Conservation (phyloP, 371 early-diverging fungal genomes). For the Rhizopus arrhizus region DNA sequence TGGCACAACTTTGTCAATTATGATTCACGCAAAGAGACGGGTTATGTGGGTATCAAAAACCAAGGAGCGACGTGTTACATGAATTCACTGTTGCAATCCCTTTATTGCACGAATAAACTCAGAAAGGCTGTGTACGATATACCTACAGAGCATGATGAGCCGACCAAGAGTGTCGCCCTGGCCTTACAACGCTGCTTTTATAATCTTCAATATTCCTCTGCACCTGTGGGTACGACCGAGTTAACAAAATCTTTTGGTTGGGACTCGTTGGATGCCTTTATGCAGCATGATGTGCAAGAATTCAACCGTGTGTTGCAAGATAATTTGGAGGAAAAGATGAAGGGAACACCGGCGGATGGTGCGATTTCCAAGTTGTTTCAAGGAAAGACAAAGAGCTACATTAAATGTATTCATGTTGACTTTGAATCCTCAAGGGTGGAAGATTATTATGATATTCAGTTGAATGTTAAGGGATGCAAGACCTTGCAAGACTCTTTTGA, state of each 20-base stretch:
- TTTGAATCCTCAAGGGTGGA: conserved; percentile 94
- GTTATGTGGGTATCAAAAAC: conserved; percentile 94
- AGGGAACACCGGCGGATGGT: conserved; percentile 85
- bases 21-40: conserved; percentile 89
- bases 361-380: conserved; percentile 88
- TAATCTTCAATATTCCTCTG: conserved; percentile 72
- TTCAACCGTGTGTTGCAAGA: conserved; percentile 96
- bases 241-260: conserved; percentile 97
- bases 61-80: conserved; percentile 99
- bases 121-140: conserved; percentile 90
- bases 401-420: conserved; percentile 91
- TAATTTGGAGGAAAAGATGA: conserved; percentile 93
- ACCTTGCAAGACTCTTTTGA: conserved; percentile 91
- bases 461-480: conserved; percentile 93
- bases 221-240: conserved; percentile 88
- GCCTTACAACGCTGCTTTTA: conserved; percentile 97
- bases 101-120: conserved; percentile 96
- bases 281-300: conserved; percentile 98
- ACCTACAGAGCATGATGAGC: conserved; percentile 87
- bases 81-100: conserved; percentile 97
- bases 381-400: conserved; percentile 94
- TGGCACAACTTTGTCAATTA: conserved; percentile 74
- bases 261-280: conserved; percentile 92
- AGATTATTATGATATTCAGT: conserved; percentile 79
- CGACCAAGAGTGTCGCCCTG: conserved; percentile 80